Conservation (phyloP, 352 stramenopile species). For the Thalassiosira tumida region DNA sequence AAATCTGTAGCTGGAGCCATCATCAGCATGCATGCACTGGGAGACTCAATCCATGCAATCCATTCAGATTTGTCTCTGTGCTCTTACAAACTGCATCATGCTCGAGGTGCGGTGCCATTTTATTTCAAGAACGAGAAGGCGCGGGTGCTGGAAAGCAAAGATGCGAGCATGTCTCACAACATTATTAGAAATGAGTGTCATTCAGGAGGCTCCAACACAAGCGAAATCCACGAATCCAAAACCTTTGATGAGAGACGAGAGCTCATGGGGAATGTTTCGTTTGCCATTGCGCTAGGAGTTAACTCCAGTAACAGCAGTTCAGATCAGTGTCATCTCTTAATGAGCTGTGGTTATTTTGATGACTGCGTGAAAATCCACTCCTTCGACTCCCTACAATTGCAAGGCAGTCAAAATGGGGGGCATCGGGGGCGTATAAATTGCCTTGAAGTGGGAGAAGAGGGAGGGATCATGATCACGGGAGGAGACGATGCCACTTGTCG, state of each 20-base stretch:
- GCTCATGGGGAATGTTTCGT: constrained; percentile 81
- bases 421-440: constrained; percentile 89
- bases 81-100: constrained; percentile 86
- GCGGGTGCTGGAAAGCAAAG: constrained; percentile 71
- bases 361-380: constrained; percentile 87
- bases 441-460: constrained; percentile 86
- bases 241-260: constrained; percentile 21
- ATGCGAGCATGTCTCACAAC: constrained; percentile 52
- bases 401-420: constrained; percentile 81
- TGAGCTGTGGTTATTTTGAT: constrained; percentile 90
- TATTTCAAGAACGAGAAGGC: constrained; percentile 86
- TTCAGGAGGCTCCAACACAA: not conserved
- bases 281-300: constrained; percentile 87
- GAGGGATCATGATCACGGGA: constrained; percentile 87
- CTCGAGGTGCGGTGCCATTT: constrained; percentile 79
- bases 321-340: constrained; percentile 83
- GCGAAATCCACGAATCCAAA: constrained; percentile 21
- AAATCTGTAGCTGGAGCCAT: constrained; percentile 79
- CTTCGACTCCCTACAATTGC: constrained; percentile 83
- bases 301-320: constrained; percentile 69
- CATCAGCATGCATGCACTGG: constrained; percentile 82
- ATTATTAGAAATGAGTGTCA: constrained; percentile 29
- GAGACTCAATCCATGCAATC: constrained; percentile 85
- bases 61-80: constrained; percentile 89
- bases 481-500: constrained; percentile 89